Evolutionary conservation across 768 basidiomycete genomes (phyloP), one percentile per base, ranked within the genome.

Genomic region (Trametes cingulata): DNA sequence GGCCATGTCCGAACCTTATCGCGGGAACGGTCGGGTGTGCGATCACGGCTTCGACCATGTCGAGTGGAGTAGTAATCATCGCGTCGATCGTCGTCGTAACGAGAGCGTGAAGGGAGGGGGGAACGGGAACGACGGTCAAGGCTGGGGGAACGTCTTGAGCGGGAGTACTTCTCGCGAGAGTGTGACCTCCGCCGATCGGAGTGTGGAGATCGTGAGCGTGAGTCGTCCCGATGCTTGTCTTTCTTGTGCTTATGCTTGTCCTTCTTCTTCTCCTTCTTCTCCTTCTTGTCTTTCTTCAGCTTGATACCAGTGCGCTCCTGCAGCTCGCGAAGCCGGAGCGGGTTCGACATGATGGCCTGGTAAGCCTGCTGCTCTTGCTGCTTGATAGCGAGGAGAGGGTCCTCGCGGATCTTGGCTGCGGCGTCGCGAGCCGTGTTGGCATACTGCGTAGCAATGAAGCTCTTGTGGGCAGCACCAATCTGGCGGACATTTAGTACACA

Each of bases 301-400:
- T 88, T 88, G 50, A 93, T 85, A n/a, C 92, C 92, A 54, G 87
- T 86, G 39, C 86, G 81, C 71, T 90, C 85, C 72, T 91, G 87
- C 79, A 95, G 75, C 71, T 92, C 87, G 56, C 87, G 84, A 46
- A 95, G 76, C 22, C 91, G 91, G 33, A 93, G 82, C 29, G 93
- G 93, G 67, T 95, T 95, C 48, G 88, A 84, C 77, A 92, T 81
- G 39, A 97, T 77, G 1, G 92, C 85, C 65, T 97, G 86, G 66
- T 94, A 90, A 7, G 94, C 91, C 8, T 91, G 89, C 70, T 97
- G 95, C 74, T 99, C 96, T 69, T 98, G 96, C 71, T 95, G 91
- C 74, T 98, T 98, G 78, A 99, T 98, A 14, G 91, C 93, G n/a
- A 99, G 81, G 6, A 98, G 71, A 6, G 97, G 97, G 69, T 99